These are phyloP conservation scores for Candida sp. DNA, from an alignment of 1,139 yeast genomes.

Conservation along the genomic window DNA sequence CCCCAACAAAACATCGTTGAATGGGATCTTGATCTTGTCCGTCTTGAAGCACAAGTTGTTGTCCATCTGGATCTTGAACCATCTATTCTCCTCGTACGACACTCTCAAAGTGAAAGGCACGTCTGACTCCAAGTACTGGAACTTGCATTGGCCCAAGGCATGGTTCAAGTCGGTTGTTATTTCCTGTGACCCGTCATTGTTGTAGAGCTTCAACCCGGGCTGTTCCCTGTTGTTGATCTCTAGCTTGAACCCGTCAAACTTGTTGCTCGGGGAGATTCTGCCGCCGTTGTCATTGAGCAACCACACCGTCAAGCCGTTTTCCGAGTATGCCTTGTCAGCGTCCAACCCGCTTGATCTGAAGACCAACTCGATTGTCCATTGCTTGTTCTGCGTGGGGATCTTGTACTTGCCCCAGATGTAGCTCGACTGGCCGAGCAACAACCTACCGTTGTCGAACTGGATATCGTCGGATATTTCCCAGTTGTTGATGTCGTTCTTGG, in stretches of 20 bases:
- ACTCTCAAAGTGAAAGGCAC: constrained; percentile 73
- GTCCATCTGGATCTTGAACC: constrained; percentile 69
- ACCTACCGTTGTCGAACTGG: constrained; percentile 41
- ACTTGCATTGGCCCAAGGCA: constrained; percentile 59
- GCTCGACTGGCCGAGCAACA: constrained; percentile 36
- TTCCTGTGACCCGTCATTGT: constrained; percentile 56
- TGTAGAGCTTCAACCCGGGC: constrained; percentile 57
- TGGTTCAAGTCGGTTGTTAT: constrained; percentile 26
- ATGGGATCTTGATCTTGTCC: constrained; percentile 47
- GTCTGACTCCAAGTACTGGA: constrained; percentile 65
- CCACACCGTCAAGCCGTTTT: constrained; percentile 60
- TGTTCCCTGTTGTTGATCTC: constrained; percentile 53
- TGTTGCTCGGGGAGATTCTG: constrained; percentile 24
- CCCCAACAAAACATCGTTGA: constrained; percentile 47
- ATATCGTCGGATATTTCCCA: constrained; percentile 37
- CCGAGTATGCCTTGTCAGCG: constrained; percentile 28
- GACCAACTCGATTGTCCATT: constrained; percentile 65
- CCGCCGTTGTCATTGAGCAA: constrained; percentile 29
- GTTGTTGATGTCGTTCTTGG: constrained; percentile 10
- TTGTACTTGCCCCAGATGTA: constrained; percentile 52
- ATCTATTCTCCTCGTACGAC: constrained; percentile 46
- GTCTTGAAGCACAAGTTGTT: constrained; percentile 75
- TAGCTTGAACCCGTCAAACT: constrained; percentile 66
- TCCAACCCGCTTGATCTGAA: constrained; percentile 59
- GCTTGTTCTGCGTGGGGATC: constrained; percentile 32